phyloP scores from a whole-genome alignment of 257 asterid genomes.

The Solanum sejunctum region DNA sequence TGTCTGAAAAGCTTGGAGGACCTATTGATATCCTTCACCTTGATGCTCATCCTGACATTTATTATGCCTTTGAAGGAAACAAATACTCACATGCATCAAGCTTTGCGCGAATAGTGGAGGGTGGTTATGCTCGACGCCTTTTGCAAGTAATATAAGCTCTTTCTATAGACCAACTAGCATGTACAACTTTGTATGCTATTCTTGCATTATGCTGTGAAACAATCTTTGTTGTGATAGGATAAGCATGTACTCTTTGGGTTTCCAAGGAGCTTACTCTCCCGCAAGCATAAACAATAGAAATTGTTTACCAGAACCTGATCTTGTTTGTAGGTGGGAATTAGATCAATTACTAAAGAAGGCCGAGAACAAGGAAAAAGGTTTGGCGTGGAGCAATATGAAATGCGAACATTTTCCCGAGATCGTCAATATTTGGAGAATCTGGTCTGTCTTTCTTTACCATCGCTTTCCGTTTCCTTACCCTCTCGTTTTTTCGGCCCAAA shows the following conservation, averaged over 20 bases:
- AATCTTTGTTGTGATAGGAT: neutral
- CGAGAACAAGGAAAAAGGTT: conserved; percentile 94
- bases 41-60: conserved; percentile 98
- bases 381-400: conserved; percentile 97
- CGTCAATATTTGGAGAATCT: conserved; percentile 63
- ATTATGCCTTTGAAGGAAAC: conserved; percentile 87
- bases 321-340: conserved; percentile 82
- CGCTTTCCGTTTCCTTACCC: neutral
- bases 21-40: conserved; percentile 94
- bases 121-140: conserved; percentile 91
- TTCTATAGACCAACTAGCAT: neutral
- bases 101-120: conserved; percentile 97
- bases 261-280: neutral
- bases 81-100: conserved; percentile 94
- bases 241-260: neutral
- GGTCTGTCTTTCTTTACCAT: conserved; percentile 29
- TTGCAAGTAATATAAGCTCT: conserved; percentile 48
- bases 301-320: neutral
- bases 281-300: neutral
- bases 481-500: neutral
- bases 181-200: neutral
- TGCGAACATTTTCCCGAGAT: conserved; percentile 85
- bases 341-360: conserved; percentile 91
- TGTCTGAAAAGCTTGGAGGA: conserved; percentile 97
- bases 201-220: neutral